Percentiles rank a stretch among this genome's conserved stretches.
phyloP scores from a whole-genome alignment of 495 filamentous ascomycete genomes.

The Lepraria neglecta region DNA sequence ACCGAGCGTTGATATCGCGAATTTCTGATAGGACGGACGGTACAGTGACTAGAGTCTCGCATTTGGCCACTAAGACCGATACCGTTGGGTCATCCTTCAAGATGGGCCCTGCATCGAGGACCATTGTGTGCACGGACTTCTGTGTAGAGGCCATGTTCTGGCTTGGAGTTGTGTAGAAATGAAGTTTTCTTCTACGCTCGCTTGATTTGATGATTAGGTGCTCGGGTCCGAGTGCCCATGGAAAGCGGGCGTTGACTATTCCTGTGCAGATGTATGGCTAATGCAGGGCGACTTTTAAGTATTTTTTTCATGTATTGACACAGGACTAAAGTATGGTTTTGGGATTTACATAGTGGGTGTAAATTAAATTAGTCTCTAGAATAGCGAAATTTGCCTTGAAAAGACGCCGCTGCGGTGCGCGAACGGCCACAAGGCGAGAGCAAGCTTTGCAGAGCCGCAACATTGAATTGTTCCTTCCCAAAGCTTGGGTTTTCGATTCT shows the following conservation, averaged over 20 bases:
- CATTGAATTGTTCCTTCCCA: too few relatives aligned
- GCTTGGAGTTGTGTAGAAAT: background rate
- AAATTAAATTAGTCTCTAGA: background rate
- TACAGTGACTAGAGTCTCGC: conserved; percentile 74
- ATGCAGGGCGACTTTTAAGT: background rate
- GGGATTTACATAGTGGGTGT: background rate
- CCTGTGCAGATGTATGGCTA: background rate
- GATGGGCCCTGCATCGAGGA: conserved; percentile 87
- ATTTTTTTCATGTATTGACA: too few relatives aligned
- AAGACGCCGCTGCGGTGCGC: background rate
- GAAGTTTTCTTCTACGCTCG: background rate
- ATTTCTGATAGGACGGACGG: conserved; percentile 86
- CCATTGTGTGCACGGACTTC: conserved; percentile 73
- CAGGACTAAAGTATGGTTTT: background rate
- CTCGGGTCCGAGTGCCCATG: background rate
- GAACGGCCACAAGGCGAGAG: background rate
- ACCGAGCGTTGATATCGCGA: conserved; percentile 71
- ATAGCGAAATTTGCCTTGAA: conserved; percentile 6
- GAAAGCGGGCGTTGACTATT: background rate
- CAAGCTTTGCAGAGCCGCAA: background rate
- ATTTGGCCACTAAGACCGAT: conserved; percentile 66
- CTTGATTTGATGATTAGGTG: background rate
- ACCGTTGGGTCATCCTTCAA: conserved; percentile 80
- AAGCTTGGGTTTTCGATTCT: too few relatives aligned
- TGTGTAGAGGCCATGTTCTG: conserved; percentile 27